phyloP scores from a whole-genome alignment of 106 monocot species.

The Iris macrosiphon region DNA sequence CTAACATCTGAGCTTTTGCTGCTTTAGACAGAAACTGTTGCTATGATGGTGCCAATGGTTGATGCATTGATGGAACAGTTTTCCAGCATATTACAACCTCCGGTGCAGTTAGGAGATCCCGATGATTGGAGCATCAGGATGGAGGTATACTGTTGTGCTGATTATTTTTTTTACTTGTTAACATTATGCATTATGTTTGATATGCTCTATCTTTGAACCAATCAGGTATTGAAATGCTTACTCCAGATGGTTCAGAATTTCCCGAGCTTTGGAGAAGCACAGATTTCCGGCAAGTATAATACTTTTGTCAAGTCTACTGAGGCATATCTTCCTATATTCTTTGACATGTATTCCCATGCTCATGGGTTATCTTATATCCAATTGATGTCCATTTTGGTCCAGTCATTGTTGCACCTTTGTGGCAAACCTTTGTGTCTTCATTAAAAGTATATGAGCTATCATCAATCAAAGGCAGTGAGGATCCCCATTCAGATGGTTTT shows the following conservation, averaged over 20 bases:
- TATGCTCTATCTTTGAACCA: not conserved
- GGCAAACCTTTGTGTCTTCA: constrained; percentile 86
- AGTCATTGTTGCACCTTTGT: constrained; percentile 71
- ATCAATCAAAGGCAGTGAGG: constrained; percentile 60
- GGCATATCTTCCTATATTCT: not conserved
- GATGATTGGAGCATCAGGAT: constrained; percentile 92
- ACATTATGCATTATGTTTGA: constrained; percentile 4
- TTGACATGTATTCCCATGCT: not conserved
- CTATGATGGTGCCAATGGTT: constrained; percentile 59
- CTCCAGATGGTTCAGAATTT: constrained; percentile 80
- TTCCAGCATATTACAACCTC: constrained; percentile 54
- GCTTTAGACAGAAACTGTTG: constrained; percentile 66
- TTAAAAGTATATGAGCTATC: constrained; percentile 62
- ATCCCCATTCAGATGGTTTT: constrained; percentile 56
- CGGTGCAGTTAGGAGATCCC: constrained; percentile 68
- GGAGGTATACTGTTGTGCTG: constrained; percentile 51
- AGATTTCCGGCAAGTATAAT: constrained; percentile 62
- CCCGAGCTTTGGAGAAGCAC: constrained; percentile 45
- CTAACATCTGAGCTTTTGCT: constrained; percentile 10
- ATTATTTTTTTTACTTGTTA: not conserved
- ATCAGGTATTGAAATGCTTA: constrained; percentile 87
- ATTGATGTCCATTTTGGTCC: constrained; percentile 26
- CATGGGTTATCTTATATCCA: not conserved
- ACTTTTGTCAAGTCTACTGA: constrained; percentile 5
- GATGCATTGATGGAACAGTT: constrained; percentile 75